Evolutionary conservation across 495 filamentous ascomycete species (phyloP).

Genomic region (Penicillium subrubescens): DNA sequence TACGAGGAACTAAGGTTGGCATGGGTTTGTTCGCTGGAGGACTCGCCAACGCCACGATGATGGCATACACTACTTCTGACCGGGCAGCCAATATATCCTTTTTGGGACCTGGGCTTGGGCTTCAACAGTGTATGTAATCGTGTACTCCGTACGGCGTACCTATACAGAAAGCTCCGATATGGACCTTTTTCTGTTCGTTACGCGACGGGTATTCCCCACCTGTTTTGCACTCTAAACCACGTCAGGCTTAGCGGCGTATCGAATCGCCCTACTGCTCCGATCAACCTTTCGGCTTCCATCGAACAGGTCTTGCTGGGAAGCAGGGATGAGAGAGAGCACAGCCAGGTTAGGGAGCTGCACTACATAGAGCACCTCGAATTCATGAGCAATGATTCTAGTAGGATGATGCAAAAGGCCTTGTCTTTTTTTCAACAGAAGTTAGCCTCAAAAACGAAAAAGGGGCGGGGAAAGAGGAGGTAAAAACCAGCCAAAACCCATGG

Average conservation of each 20-base stretch:
- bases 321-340: background rate
- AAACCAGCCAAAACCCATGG: conserved; percentile 27
- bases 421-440: background rate
- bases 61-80: background rate
- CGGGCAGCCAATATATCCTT: conserved; percentile 22
- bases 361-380: background rate
- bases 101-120: conserved; percentile 9
- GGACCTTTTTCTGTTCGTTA: conserved; percentile 21
- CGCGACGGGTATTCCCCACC: conserved; percentile 33
- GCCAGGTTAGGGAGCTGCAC: background rate
- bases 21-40: background rate
- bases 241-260: conserved; percentile 24
- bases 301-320: conserved; percentile 11
- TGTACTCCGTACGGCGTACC: conserved; percentile 1
- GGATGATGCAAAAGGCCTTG: background rate
- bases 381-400: background rate
- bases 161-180: conserved; percentile 21
- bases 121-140: background rate
- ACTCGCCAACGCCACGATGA: background rate
- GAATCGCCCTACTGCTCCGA: conserved; percentile 23
- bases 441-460: conserved; percentile 24
- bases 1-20: background rate
- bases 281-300: conserved; percentile 14
- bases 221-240: conserved; percentile 21
- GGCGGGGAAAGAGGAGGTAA: conserved; percentile 25